Base-by-base conservation (phyloP, 352 stramenopile species). In the Phytopythium montanum region DNA sequence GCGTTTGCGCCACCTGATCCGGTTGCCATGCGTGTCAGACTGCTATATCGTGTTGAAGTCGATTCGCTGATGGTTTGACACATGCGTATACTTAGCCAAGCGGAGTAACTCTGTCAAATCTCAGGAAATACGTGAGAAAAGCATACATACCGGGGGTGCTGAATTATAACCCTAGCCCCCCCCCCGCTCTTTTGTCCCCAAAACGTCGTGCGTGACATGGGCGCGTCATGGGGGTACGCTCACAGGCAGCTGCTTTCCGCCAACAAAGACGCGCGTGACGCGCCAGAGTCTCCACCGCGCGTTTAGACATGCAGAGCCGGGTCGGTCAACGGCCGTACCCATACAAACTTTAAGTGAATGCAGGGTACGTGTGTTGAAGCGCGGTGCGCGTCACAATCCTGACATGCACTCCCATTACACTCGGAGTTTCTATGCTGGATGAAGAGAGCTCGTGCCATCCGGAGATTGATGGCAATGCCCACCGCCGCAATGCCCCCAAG, bases 171-270 rank as follows among this genome's bases (percentile, higher is more conserved):
- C 42, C 42, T 49, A 49, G n/a, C 21, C 42, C 42, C 21, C 21
- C 6, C 29, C 44, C 44, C 44, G 44, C 44, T 50, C 44, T 50
- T 50, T 48, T 50, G 44, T 19, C 21, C 12, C 44, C 44, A 33
- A 29, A 16, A 5, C 21, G 23, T 50, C 10, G n/a, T 23, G 31
- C 23, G 23, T 31, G 44, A 50, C 44, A 25, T 23, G 44, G 21
- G 44, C 44, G 1, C 44, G 44, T 50, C 44, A 50, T 31, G 21
- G 44, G 44, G 44, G 44, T 50, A 50, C 44, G 44, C 44, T 50
- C 44, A 16, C 9, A 1, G 41, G 41, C 41, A 48, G 41, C 41
- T 48, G 41, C 41, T 25, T 50, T 29, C 44, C 12, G 44, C 44
- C 21, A 3, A 50, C 7, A 50, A 50, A 50, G 23, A 50, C 14